Evolutionary conservation across 2,329 filamentous ascomycete genomes (phyloP).

Genomic region (Epichloe aotearoae): DNA sequence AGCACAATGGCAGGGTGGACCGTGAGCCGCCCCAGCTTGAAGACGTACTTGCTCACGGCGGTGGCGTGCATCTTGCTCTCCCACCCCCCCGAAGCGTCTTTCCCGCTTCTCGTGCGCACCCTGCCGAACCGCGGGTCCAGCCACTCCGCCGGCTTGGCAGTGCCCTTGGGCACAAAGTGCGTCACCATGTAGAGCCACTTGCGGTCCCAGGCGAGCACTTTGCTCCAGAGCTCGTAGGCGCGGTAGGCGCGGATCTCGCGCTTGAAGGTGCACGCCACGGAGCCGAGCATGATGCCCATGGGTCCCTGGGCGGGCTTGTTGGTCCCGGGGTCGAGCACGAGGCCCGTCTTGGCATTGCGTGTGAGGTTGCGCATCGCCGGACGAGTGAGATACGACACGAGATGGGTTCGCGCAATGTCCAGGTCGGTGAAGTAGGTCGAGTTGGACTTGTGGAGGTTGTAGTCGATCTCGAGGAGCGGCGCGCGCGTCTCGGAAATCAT

Average conservation of each 20-base stretch:
- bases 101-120: constrained; percentile 24
- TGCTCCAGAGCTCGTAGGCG: constrained; percentile 60
- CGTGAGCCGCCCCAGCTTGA: constrained; percentile 71
- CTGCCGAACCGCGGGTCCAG: constrained; percentile 32
- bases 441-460: constrained; percentile 75
- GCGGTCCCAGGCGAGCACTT: constrained; percentile 60
- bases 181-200: constrained; percentile 72
- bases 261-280: constrained; percentile 61
- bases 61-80: constrained; percentile 57
- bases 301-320: constrained; percentile 37
- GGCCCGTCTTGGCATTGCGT: constrained; percentile 8
- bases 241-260: constrained; percentile 58
- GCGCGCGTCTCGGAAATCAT: constrained; percentile 53
- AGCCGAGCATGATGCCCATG: constrained; percentile 55
- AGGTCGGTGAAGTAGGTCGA: constrained; percentile 80
- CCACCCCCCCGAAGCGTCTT: constrained; percentile 29
- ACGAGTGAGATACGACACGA: constrained; percentile 56
- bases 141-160: constrained; percentile 41
- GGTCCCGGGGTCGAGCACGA: constrained; percentile 36
- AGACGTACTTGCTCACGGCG: constrained; percentile 67
- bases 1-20: constrained; percentile 71
- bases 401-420: constrained; percentile 69
- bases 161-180: constrained; percentile 54
- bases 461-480: constrained; percentile 67
- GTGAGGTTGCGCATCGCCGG: constrained; percentile 18